These are phyloP conservation scores for Tuber indicum DNA, from an alignment of 495 filamentous ascomycete genomes.

Conservation along the genomic window DNA sequence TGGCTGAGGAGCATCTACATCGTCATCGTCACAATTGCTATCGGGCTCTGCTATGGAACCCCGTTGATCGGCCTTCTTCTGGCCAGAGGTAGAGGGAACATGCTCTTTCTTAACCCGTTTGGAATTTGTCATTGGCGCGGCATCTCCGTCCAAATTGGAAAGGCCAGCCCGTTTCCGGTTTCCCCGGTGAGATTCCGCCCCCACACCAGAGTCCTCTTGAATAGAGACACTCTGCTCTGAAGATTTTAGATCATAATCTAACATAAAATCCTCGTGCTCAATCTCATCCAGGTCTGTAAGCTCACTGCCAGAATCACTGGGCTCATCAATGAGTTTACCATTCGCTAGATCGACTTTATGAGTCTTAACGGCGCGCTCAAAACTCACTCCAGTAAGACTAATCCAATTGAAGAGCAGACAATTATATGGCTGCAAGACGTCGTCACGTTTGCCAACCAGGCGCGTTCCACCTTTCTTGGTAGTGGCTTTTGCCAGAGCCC, in stretches of 20 bases:
- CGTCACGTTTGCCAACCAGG: slow-evolving; percentile 29
- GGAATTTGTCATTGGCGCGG: not conserved
- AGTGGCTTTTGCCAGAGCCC: slow-evolving; percentile 19
- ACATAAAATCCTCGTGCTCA: not conserved
- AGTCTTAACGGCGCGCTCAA: not conserved
- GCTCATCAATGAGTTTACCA: not conserved
- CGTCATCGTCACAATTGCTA: not conserved
- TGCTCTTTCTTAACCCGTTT: not conserved
- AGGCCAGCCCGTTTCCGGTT: not conserved
- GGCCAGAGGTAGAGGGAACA: not conserved
- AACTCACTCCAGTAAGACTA: not conserved
- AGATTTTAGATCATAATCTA: not conserved
- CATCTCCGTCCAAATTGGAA: not conserved
- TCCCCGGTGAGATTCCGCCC: not conserved
- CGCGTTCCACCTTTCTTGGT: not conserved
- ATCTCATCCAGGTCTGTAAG: not conserved
- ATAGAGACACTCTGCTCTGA: not conserved
- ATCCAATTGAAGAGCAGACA: slow-evolving; percentile 38
- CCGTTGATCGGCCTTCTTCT: not conserved
- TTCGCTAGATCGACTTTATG: not conserved
- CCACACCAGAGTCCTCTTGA: not conserved
- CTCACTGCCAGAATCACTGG: not conserved
- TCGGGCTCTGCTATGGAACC: not conserved
- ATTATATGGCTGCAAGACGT: slow-evolving; percentile 39
- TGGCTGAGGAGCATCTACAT: not conserved